Conservation (phyloP, 768 basidiomycete species). For the Agaricus blazei region DNA sequence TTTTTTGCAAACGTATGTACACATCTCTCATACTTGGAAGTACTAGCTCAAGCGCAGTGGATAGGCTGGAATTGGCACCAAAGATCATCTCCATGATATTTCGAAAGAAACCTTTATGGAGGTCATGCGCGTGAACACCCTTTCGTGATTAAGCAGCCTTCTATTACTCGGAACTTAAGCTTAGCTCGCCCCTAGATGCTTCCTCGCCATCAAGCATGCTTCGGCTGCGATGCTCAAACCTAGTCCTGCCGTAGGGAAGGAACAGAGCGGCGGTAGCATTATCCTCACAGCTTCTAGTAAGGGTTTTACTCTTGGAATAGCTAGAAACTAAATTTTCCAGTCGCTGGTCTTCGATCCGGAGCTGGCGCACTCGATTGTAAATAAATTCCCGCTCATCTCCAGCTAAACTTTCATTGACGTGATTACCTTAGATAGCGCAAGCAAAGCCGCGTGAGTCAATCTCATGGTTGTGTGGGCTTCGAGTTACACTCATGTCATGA, state of each 20-base stretch:
- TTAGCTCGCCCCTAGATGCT: constrained; percentile 51
- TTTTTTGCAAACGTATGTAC: constrained; percentile 88
- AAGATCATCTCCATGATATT: constrained; percentile 41
- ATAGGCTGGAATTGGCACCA: constrained; percentile 65
- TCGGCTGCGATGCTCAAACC: constrained; percentile 75
- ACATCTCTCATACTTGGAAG: not conserved
- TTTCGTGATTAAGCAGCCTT: constrained; percentile 36
- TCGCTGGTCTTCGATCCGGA: constrained; percentile 79
- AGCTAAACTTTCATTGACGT: not conserved
- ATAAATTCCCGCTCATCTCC: constrained; percentile 17
- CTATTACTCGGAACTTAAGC: not conserved
- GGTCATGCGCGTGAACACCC: constrained; percentile 68
- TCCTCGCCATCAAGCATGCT: constrained; percentile 84
- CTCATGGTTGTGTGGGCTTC: not conserved
- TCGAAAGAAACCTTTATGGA: constrained; percentile 68
- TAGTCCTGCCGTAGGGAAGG: constrained; percentile 66
- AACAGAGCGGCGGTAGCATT: constrained; percentile 70
- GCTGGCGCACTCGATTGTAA: constrained; percentile 80
- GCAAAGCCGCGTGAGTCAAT: constrained; percentile 79
- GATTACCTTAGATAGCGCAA: constrained; percentile 66
- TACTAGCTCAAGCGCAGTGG: constrained; percentile 1
- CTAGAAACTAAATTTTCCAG: constrained; percentile 30
- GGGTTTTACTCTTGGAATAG: constrained; percentile 16
- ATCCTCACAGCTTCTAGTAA: constrained; percentile 81
- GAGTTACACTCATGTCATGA: not conserved